Conservation (phyloP, 352 stramenopile genomes). For the Globisporangium acanthophoron region DNA sequence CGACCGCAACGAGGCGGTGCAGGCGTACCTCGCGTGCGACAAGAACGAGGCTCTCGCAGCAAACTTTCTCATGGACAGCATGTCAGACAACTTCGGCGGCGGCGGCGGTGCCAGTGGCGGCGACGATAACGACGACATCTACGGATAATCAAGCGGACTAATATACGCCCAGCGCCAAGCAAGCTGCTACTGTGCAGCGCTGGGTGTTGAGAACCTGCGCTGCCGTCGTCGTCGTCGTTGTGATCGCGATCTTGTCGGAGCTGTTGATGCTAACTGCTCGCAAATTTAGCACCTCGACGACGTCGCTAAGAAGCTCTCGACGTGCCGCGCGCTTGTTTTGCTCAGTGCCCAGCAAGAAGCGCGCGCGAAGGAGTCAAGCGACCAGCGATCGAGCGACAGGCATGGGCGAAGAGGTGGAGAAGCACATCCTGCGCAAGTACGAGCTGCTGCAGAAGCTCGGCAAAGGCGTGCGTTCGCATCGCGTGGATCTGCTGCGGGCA, state of each 20-base stretch:
- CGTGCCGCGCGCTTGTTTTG: neutral
- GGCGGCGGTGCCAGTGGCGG: constrained; percentile 32
- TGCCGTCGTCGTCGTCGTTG: neutral
- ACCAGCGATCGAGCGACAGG: neutral
- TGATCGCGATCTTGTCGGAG: neutral
- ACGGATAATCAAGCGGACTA: constrained; percentile 43
- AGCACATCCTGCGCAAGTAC: constrained; percentile 91
- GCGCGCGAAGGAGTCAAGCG: neutral
- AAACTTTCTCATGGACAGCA: constrained; percentile 98
- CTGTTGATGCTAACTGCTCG: too few species aligned
- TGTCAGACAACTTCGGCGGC: constrained; percentile 54
- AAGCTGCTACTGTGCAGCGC: neutral
- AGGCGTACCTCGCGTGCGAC: constrained; percentile 98
- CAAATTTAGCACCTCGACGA: neutral
- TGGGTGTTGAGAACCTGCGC: neutral
- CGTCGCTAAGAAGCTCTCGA: neutral
- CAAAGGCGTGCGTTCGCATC: constrained; percentile 71
- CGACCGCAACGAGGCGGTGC: constrained; percentile 89
- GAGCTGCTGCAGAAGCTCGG: constrained; percentile 92
- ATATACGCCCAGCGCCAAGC: neutral
- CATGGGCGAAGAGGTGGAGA: constrained; percentile 92
- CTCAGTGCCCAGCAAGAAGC: neutral
- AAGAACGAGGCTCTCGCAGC: constrained; percentile 99
- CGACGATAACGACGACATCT: constrained; percentile 87
- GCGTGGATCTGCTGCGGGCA: neutral